Conservation (phyloP, 2,329 filamentous ascomycete species). For the Blumeria graminis region DNA sequence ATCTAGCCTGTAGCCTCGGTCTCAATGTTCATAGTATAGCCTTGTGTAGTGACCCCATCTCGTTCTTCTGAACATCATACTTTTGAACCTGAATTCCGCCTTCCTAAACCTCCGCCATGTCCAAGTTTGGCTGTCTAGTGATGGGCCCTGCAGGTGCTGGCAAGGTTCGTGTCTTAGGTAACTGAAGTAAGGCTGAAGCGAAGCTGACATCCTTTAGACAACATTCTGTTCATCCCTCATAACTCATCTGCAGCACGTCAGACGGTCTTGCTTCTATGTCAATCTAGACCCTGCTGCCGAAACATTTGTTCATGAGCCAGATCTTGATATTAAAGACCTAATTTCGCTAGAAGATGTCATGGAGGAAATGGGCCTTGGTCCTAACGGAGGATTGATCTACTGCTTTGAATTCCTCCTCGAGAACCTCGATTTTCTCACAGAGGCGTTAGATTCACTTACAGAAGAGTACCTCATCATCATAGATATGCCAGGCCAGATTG, state of each 20-base stretch:
- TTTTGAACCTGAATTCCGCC: too few relatives aligned
- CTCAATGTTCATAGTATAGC: too few relatives aligned
- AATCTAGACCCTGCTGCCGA: conserved; percentile 96
- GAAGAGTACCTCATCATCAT: conserved; percentile 96
- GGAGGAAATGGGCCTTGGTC: conserved; percentile 77
- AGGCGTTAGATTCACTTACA: conserved; percentile 60
- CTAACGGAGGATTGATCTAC: conserved; percentile 83
- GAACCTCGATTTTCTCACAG: conserved; percentile 77
- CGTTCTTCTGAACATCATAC: too few relatives aligned
- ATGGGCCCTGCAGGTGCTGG: conserved; percentile 93
- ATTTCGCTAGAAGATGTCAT: conserved; percentile 89
- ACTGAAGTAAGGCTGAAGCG: not conserved
- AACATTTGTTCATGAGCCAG: conserved; percentile 70
- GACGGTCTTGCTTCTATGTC: conserved; percentile 89
- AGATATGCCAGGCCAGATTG: conserved; percentile 97
- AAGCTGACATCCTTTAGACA: conserved; percentile 25
- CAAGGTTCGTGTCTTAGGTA: conserved; percentile 33
- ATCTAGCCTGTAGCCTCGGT: too few relatives aligned
- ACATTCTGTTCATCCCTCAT: conserved; percentile 91
- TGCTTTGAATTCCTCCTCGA: conserved; percentile 92
- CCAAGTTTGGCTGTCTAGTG: conserved; percentile 81
- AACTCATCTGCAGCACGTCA: conserved; percentile 71
- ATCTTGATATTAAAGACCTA: conserved; percentile 86
- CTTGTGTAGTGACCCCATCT: too few relatives aligned
- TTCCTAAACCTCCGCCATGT: conserved; percentile 28